Evolutionary conservation across 495 filamentous ascomycete genomes (phyloP), one percentile per base, ranked within the genome.

Genomic region (Diplogelasinospora grovesii): DNA sequence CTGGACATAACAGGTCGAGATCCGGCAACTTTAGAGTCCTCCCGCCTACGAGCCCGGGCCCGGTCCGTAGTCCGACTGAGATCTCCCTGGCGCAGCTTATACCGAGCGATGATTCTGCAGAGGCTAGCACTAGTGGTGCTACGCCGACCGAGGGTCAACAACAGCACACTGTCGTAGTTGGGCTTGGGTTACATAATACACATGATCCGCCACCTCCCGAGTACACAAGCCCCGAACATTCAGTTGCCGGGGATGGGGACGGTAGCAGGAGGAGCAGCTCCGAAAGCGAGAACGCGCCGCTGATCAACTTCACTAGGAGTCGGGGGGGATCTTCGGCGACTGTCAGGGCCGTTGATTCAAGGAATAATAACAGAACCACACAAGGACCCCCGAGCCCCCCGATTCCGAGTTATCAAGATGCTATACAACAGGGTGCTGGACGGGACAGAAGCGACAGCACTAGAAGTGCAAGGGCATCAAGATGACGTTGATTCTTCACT

Each of bases 41-140:
- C 8, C 75, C 79, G 20, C 84, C 90, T 0, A 81, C 81, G 21
- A 95, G 88, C 52, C 93, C 92, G 3, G 92, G 93, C 1, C 92
- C 92, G 2, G 71, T 86, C 29, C 79, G 92, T 38, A 89, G 83
- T 48, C 89, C 92, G n/a, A 96, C 90, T 19, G 92, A 98, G 55
- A 98, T 98, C 43, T 95, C 89, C 4, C 78, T 98, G 19, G 88
- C 92, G 8, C 73, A 77, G 23, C 59, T 81, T 23, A 75, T 81
- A 23, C 86, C 83, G 2, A 69, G 85, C 33, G 85, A 89, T 43
- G 81, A 85, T 54, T 65, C 68, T 15, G 88, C 84, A n/a, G 87
- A 92, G 60, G 77, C 77, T 16, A 90, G 82, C 49, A 67, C 70
- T 41, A 69, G 61, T 34, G 64, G 70, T 19, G 62, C 60, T 13